A percentile compares a stretch with the other conserved stretches of the same genome.
phyloP scores from a whole-genome alignment of 352 stramenopile species.

The Salisapilia sapeloensis region DNA sequence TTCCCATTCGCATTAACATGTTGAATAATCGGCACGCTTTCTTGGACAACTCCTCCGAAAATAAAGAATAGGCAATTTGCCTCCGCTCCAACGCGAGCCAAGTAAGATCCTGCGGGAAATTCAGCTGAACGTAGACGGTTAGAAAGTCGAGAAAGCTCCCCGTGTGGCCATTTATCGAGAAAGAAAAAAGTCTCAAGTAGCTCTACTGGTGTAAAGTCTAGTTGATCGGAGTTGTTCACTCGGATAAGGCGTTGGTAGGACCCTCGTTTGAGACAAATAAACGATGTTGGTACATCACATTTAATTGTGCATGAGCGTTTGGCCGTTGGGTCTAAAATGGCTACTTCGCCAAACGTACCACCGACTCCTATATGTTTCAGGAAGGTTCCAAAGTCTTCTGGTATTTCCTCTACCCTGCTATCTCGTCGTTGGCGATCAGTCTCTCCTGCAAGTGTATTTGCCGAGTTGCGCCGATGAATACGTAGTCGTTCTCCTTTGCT shows the following conservation, averaged over 20 bases:
- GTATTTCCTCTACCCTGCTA: too few species aligned
- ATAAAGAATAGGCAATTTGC: slow-evolving; percentile 67
- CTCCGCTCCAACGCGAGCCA: slow-evolving; percentile 50
- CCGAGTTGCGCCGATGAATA: slow-evolving; percentile 10
- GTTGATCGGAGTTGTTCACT: slow-evolving; percentile 58
- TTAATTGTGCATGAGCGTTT: slow-evolving; percentile 52
- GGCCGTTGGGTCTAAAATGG: slow-evolving; percentile 63
- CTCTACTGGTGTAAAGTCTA: slow-evolving; percentile 72
- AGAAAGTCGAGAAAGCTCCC: slow-evolving; percentile 47
- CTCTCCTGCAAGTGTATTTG: not conserved
- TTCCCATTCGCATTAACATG: slow-evolving; percentile 44
- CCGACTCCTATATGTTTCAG: slow-evolving; percentile 62
- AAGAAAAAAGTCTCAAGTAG: slow-evolving; percentile 70
- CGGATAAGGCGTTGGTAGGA: slow-evolving; percentile 72
- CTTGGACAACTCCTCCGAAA: slow-evolving; percentile 58
- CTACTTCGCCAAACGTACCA: slow-evolving; percentile 64
- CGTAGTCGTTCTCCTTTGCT: too few species aligned
- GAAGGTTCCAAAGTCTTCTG: slow-evolving; percentile 38
- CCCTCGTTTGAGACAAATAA: slow-evolving; percentile 70
- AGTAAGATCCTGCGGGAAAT: slow-evolving; percentile 44
- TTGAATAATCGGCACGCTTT: slow-evolving; percentile 51
- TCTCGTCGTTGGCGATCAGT: slow-evolving; percentile 1
- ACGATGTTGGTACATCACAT: slow-evolving; percentile 55
- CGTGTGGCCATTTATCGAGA: slow-evolving; percentile 60
- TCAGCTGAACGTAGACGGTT: slow-evolving; percentile 43